Base-by-base conservation (phyloP, 345 rosid genomes). In the Stellera chamaejasme region DNA sequence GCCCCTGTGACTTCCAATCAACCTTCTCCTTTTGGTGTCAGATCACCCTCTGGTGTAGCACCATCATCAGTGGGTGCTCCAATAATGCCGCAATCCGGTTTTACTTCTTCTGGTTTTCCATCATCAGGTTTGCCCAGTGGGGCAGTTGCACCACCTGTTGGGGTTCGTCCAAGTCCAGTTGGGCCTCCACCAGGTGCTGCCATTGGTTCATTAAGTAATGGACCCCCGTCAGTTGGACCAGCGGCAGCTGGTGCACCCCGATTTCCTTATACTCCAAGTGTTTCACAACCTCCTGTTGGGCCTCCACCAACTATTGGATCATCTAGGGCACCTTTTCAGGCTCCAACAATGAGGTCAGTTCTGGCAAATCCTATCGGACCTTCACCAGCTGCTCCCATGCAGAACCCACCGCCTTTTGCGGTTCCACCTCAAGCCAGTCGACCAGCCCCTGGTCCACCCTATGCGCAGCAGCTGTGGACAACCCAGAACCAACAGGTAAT, bases 401-500 rank as follows among this genome's bases (percentile, higher is more conserved):
- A 66, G 64, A 65, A 70, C 46, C 67, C 68, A 52, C 55, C 75
- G 56, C 74, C 75, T 23, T 83, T 69, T 66, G 75, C 79, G 10
- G 77, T 68, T 26, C 65, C 76, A 53, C 72, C 83, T 60, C 84
- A 70, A 63, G 78, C 74, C 27, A 66, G 70, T 41, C 71, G 72
- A 10, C 77, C 78, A 11, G 74, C 83, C 12, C 32, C 76, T 27
- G 77, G 67, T 70, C 69, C 74, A 56, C 83, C 96, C 55, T 92
- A 76, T 72, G 88, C 84, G 53, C 73, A 78, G 68, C 93, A 79
- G 60, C 55, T 85, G 48, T 74, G 74, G 76, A 69, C 67, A 50
- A 66, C 71, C 75, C 82, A 76, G 58, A 52, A 71, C 15, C 81
- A 63, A 58, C 74, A 74, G 72, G 84, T 85, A 60, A 54, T 58